These are phyloP conservation scores for Globisporangium perplexum DNA, from an alignment of 352 stramenopile genomes.

Conservation along the genomic window DNA sequence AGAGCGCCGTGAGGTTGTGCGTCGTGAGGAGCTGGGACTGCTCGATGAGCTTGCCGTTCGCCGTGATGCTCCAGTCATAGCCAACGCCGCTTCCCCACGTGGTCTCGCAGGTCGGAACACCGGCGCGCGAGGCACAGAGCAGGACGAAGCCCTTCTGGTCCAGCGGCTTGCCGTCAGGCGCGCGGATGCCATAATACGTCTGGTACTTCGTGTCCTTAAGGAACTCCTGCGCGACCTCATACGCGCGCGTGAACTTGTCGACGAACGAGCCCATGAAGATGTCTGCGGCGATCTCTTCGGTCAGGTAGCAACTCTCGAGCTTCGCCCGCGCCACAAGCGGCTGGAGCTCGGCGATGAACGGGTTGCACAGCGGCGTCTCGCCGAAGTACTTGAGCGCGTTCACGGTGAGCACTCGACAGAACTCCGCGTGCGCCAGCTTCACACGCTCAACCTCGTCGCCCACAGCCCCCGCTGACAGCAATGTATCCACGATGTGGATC, in stretches of 20 bases:
- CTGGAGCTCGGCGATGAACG: conserved; percentile 12
- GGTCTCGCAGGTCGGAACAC: background rate
- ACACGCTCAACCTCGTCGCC: conserved; percentile 2
- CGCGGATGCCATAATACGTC: conserved; percentile 10
- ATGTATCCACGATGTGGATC: conserved; percentile 1
- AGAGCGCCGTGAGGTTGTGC: conserved; percentile 19
- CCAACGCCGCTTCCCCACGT: background rate
- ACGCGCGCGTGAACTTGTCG: conserved; percentile 9
- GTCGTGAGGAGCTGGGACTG: conserved; percentile 17
- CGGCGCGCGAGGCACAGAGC: background rate
- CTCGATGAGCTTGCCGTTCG: conserved; percentile 16
- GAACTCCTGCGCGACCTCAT: conserved; percentile 3
- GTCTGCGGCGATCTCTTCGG: conserved; percentile 17
- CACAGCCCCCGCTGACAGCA: background rate
- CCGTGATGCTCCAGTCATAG: conserved; percentile 2
- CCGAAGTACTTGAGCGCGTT: conserved; percentile 2
- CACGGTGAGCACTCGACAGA: background rate
- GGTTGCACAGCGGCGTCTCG: conserved; percentile 3
- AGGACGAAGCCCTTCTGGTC: background rate
- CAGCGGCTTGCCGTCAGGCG: background rate
- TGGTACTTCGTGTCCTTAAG: conserved; percentile 14
- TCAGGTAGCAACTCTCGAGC: conserved; percentile 2
- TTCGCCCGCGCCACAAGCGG: conserved; percentile 2
- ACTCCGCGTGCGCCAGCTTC: background rate
- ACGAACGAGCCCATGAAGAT: conserved; percentile 19